Percentiles rank a stretch among this genome's conserved stretches.
Evolutionary conservation across 176 grass and related monocot species (phyloP).

Genomic region (barley (Hordeum vulgare)): DNA sequence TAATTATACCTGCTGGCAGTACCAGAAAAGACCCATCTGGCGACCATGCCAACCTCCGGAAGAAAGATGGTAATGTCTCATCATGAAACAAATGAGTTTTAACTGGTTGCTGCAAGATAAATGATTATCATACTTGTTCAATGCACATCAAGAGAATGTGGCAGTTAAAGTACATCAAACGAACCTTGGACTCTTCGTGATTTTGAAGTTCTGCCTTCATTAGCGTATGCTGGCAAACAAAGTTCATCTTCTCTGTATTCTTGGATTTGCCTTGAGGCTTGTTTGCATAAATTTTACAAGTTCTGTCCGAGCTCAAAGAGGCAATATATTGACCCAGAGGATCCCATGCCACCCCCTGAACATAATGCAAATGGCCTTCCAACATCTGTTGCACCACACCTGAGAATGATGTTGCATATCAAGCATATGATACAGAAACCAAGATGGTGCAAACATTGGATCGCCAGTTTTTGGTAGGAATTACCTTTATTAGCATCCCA

Average conservation of each 20-base stretch:
- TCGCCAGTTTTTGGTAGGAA: not conserved
- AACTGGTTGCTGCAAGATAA: constrained; percentile 49
- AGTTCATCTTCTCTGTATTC: constrained; percentile 63
- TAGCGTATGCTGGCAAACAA: constrained; percentile 74
- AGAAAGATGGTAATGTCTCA: constrained; percentile 96
- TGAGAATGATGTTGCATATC: constrained; percentile 25
- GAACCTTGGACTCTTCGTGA: constrained; percentile 77
- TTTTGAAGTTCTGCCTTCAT: constrained; percentile 60
- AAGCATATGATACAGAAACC: not conserved
- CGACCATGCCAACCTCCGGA: constrained; percentile 88
- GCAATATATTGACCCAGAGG: constrained; percentile 83
- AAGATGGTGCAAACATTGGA: not conserved
- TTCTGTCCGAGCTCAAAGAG: constrained; percentile 92
- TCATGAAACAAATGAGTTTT: constrained; percentile 94
- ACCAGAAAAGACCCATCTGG: constrained; percentile 96
- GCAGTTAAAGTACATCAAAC: constrained; percentile 10
- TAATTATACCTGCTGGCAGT: constrained; percentile 67
- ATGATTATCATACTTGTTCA: not conserved
- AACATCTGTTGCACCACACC: constrained; percentile 72
- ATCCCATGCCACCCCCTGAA: constrained; percentile 97
- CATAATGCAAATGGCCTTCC: constrained; percentile 96
- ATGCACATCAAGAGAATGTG: not conserved
- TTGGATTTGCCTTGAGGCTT: constrained; percentile 79
- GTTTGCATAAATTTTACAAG: constrained; percentile 88
- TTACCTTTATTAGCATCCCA: constrained; percentile 93